Percentiles rank a stretch among this genome's conserved stretches.
Conservation (phyloP, 208 protist genomes). For the Polymyxa betae region DNA sequence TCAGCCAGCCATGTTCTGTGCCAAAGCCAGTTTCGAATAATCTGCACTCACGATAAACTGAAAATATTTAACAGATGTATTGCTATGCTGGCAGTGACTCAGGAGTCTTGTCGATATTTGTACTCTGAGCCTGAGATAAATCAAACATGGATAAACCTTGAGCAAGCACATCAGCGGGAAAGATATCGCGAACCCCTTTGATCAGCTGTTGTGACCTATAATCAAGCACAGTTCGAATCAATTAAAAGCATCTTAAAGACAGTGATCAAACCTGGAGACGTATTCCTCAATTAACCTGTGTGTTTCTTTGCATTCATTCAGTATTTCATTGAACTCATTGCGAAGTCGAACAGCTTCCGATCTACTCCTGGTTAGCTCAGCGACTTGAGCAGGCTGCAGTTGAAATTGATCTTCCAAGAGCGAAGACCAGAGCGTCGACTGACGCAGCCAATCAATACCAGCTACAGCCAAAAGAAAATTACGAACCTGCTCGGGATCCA, state of each 20-base stretch:
- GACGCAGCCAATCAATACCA: not conserved
- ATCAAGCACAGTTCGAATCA: not conserved
- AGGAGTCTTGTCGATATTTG: too few relatives aligned
- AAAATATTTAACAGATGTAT: too few relatives aligned
- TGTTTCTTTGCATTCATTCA: not conserved
- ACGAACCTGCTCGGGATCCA: not conserved
- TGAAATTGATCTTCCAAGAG: not conserved
- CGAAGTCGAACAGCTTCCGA: not conserved
- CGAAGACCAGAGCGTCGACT: not conserved
- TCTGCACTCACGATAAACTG: too few relatives aligned
- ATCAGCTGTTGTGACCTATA: not conserved
- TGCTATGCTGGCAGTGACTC: too few relatives aligned
- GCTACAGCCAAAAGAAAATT: not conserved
- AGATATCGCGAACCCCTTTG: not conserved
- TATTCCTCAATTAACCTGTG: not conserved
- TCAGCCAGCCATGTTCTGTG: too few relatives aligned
- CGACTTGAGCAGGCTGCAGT: not conserved
- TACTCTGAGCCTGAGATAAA: too few relatives aligned
- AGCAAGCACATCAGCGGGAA: not conserved
- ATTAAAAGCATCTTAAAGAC: not conserved
- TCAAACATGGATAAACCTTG: not conserved
- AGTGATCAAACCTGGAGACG: not conserved
- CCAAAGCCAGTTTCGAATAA: too few relatives aligned
- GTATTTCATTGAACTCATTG: not conserved
- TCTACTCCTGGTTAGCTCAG: not conserved